These are phyloP conservation scores for Camellia sinensis DNA, from an alignment of 148 eudicot species.

Conservation along the genomic window DNA sequence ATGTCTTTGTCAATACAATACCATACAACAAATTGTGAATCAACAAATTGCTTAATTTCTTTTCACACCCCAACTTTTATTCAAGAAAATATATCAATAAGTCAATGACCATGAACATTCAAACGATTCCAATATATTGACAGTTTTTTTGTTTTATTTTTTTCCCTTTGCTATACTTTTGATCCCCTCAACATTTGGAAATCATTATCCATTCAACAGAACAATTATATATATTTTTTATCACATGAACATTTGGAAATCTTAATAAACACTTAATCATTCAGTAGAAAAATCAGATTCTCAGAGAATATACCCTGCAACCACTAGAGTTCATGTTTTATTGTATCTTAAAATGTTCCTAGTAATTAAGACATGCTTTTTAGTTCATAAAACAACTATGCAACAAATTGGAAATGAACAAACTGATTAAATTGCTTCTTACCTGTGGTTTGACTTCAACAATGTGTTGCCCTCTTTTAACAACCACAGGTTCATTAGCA, in stretches of 20 bases:
- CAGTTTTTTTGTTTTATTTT: too few relatives aligned
- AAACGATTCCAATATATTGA: not conserved
- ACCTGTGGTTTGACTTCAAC: slow-evolving; percentile 96
- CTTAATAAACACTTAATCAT: not conserved
- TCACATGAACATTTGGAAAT: not conserved
- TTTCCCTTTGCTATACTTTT: not conserved
- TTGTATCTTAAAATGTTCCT: not conserved
- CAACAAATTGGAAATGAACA: not conserved
- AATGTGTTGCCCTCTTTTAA: slow-evolving; percentile 68
- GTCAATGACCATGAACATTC: not conserved
- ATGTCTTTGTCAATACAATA: too few relatives aligned
- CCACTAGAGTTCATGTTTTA: not conserved
- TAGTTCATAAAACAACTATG: not conserved
- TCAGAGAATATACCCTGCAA: not conserved
- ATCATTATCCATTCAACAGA: not conserved
- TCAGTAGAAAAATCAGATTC: not conserved
- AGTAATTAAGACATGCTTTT: not conserved
- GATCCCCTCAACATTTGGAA: not conserved
- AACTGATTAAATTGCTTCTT: slow-evolving; percentile 10
- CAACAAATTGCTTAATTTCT: too few relatives aligned
- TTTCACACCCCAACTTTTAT: not conserved
- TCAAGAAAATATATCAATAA: not conserved
- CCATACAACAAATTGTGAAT: too few relatives aligned
- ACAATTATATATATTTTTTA: not conserved
- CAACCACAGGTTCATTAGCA: slow-evolving; percentile 83